Percentiles rank a stretch among this genome's conserved stretches.
These are phyloP conservation scores for Austropuccinia psidii DNA, from an alignment of 1,284 basidiomycete genomes.

Conservation along the genomic window DNA sequence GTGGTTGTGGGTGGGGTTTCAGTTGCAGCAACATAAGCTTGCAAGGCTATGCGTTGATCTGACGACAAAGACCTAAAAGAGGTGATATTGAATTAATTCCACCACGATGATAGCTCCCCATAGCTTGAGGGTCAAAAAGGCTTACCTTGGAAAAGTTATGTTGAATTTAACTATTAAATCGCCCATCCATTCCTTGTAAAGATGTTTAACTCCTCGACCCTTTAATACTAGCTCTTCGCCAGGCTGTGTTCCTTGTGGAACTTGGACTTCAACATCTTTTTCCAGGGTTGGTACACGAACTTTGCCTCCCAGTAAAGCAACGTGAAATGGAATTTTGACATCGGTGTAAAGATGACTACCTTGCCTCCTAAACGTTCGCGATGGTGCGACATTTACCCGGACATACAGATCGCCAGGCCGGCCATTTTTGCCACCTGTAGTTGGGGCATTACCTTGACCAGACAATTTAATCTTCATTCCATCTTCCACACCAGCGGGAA, in stretches of 20 bases:
- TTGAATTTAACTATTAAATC: conserved; percentile 87
- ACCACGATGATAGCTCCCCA: too few species aligned
- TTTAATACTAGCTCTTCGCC: conserved; percentile 95
- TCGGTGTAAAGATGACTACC: conserved; percentile 86
- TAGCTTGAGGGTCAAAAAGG: too few species aligned
- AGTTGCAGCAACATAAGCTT: conserved; percentile 28
- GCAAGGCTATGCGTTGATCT: conserved; percentile 26
- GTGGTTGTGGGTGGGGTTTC: neutral
- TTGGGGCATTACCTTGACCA: conserved; percentile 74
- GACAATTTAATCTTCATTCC: conserved; percentile 86
- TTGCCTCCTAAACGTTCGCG: conserved; percentile 80
- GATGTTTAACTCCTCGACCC: conserved; percentile 70
- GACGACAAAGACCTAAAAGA: conserved; percentile 8
- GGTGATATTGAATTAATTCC: neutral
- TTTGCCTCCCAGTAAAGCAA: conserved; percentile 80
- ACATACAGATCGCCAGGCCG: conserved; percentile 65
- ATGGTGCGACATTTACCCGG: conserved; percentile 72
- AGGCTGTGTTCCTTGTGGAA: conserved; percentile 87
- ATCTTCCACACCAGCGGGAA: conserved; percentile 79
- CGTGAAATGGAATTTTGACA: conserved; percentile 83
- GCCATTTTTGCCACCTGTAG: conserved; percentile 56
- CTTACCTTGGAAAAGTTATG: conserved; percentile 80
- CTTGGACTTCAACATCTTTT: conserved; percentile 87
- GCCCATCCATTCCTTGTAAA: conserved; percentile 52
- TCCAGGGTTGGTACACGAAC: conserved; percentile 91